Evolutionary conservation across 805 yeast species (phyloP).

Genomic region (Metschnikowia gruessii): DNA sequence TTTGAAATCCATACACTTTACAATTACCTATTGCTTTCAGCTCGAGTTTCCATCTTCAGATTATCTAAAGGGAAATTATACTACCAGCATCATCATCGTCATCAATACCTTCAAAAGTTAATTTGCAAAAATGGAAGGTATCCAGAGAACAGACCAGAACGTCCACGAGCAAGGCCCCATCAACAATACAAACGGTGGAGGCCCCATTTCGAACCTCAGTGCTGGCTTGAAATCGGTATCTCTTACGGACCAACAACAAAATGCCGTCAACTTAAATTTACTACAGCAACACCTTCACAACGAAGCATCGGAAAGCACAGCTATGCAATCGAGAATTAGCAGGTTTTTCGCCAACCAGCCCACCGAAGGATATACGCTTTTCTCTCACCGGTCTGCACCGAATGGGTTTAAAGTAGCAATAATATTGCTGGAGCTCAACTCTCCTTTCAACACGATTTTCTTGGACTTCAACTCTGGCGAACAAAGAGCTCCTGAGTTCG

Average conservation of each 20-base stretch:
- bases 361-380: conserved; percentile 76
- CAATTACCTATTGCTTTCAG: no score
- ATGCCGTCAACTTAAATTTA: conserved; percentile 40
- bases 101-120: not conserved
- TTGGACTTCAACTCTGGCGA: conserved; percentile 86
- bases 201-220: conserved; percentile 42
- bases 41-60: no score
- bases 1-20: not conserved
- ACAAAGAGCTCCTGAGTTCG: conserved; percentile 90
- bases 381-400: conserved; percentile 84
- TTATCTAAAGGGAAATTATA: no score
- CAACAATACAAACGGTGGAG: conserved; percentile 9
- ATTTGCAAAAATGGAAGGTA: conserved; percentile 4
- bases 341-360: conserved; percentile 76
- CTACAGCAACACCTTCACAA: conserved; percentile 46
- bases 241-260: conserved; percentile 41
- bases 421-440: conserved; percentile 76
- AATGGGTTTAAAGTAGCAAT: conserved; percentile 96
- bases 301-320: conserved; percentile 36
- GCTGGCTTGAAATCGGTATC: conserved; percentile 46
- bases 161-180: conserved; percentile 3
- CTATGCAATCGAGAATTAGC: conserved; percentile 56
- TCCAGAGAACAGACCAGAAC: conserved; percentile 9
- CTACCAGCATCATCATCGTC: not conserved
- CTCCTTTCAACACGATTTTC: conserved; percentile 75